Evolutionary conservation across 345 rosid species (phyloP), one percentile per base, ranked within the genome.

Genomic region (Dovyalis caffra): DNA sequence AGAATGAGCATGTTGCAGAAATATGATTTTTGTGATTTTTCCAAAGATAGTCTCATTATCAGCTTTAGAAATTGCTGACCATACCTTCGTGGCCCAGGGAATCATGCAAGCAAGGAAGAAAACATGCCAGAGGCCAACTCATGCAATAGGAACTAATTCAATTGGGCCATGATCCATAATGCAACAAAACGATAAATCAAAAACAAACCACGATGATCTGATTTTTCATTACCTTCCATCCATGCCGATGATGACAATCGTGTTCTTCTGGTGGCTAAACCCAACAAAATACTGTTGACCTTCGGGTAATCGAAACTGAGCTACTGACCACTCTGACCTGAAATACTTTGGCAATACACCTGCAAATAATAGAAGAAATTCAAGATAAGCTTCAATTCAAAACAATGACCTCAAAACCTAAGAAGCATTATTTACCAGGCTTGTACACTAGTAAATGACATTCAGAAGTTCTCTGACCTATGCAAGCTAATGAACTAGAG

Each of bases 281-380:
- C 91, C 97, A 70, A 91, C 97, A 62, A 88, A 77, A 82, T 86
- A 87, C 26, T 83, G 88, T 66, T 87, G 84, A 64, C 95, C 97
- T 82, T 94, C 95, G 8, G 86, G 87, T 75, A 94, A 85, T 66
- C 88, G 89, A 80, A 90, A 94, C 85, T 91, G 90, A 73, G 97
- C 98, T 71, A 94, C 93, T 6, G 98, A 94, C 98, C 98, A 88
- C 74, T 94, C 95, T 1, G 98, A 94, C 83, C 95, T 92, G 81
- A 94, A 94, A 87, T 94, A 94, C 86, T 90, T 94, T 4, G 97
- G 98, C 81, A 95, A 79, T 32, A 95, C 97, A 37, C 98, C 99
- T 95, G 84, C 66, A 66, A 56, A 62, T 12, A 68, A 21, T 1
- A 10, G 60, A 45, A 60, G 28, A 56, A 56, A 0, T 3, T 5